phyloP scores from a whole-genome alignment of 345 rosid genomes.

The Ricinus communis region DNA sequence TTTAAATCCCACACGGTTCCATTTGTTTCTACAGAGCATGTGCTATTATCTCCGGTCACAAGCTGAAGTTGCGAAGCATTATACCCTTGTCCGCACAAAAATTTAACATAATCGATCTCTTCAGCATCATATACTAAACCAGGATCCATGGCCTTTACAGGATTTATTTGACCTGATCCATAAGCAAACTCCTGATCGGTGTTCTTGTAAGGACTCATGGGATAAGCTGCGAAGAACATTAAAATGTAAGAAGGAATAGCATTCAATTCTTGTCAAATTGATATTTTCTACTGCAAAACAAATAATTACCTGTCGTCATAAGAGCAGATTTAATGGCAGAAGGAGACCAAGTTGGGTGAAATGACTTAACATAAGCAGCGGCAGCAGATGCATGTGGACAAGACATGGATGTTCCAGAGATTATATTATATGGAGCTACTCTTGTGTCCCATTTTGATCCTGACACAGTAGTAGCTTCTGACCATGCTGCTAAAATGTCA shows the following conservation, averaged over 20 bases:
- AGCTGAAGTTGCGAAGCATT: conserved; percentile 5
- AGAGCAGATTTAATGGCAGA: conserved; percentile 41
- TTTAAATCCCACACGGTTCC: conserved; percentile 44
- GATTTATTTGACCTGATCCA: conserved; percentile 47
- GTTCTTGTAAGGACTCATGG: conserved; percentile 16
- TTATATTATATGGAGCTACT: conserved; percentile 27
- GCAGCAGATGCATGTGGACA: conserved; percentile 37
- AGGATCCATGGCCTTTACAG: conserved; percentile 25
- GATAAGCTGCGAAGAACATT: conserved; percentile 9
- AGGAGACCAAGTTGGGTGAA: conserved; percentile 41
- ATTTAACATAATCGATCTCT: conserved; percentile 38
- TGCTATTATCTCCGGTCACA: conserved; percentile 22
- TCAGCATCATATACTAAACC: conserved; percentile 46
- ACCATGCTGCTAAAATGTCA: conserved; percentile 45
- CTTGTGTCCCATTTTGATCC: conserved; percentile 19
- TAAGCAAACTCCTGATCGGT: conserved; percentile 35
- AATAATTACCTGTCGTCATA: conserved; percentile 39
- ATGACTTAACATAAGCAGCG: conserved; percentile 36
- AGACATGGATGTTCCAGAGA: conserved; percentile 46
- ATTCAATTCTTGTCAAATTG: no score
- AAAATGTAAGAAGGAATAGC: no score
- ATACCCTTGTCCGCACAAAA: conserved; percentile 48
- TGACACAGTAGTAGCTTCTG: conserved; percentile 17
- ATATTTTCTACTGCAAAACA: no score
- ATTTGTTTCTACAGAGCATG: conserved; percentile 30